Percentiles rank a stretch among this genome's conserved stretches.
Evolutionary conservation across 345 rosid species (phyloP).

Genomic region (Boechera retrofracta): DNA sequence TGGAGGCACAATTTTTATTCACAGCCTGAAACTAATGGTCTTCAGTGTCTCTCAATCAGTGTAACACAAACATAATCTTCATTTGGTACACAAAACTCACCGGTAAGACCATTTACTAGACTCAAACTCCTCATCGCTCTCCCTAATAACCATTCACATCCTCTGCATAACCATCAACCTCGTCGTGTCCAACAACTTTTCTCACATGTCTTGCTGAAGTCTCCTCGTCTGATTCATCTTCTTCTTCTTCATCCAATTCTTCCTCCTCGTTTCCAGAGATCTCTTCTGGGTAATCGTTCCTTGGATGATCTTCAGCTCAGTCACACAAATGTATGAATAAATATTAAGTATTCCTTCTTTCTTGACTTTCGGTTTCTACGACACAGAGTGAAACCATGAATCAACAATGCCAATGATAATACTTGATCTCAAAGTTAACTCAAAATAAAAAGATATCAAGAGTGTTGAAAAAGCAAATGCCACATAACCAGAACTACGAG

Average conservation of each 20-base stretch:
- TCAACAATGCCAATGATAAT: slow-evolving; percentile 19
- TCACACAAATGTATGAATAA: slow-evolving; percentile 10
- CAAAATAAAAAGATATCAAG: background rate
- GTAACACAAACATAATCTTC: too few species aligned
- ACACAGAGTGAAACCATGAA: background rate
- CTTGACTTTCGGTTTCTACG: background rate
- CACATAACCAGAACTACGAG: background rate
- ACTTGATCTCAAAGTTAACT: background rate
- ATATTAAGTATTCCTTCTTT: background rate
- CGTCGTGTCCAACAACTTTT: slow-evolving; percentile 43
- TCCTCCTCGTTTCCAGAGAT: slow-evolving; percentile 54
- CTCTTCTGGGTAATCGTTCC: slow-evolving; percentile 84
- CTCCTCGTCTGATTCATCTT: slow-evolving; percentile 39
- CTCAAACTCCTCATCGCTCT: too few species aligned
- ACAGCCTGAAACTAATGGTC: too few species aligned
- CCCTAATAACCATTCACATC: too few species aligned
- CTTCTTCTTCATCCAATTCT: slow-evolving; percentile 38
- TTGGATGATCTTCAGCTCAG: slow-evolving; percentile 79
- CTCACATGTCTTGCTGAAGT: slow-evolving; percentile 34
- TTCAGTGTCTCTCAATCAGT: too few species aligned
- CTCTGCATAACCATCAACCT: slow-evolving; percentile 17
- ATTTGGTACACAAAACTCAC: too few species aligned
- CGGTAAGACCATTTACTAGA: too few species aligned
- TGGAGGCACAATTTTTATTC: too few species aligned
- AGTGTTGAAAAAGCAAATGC: background rate